These are phyloP conservation scores for Quillaja saponaria DNA, from an alignment of 306 rosid genomes.

Conservation along the genomic window DNA sequence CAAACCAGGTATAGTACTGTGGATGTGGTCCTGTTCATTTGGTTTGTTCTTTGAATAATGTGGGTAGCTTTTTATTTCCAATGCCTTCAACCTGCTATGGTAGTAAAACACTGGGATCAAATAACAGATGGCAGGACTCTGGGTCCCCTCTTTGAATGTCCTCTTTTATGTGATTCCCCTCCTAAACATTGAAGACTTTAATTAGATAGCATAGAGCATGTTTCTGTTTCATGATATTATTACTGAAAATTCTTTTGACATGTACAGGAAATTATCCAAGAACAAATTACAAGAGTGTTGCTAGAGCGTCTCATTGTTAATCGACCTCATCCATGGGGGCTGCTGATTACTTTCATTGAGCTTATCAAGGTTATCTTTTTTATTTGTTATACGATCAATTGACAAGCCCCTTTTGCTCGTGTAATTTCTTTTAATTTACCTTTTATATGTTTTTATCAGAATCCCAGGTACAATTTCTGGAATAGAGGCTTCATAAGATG, in stretches of 20 bases:
- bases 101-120: too few species aligned
- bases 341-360: slow-evolving; percentile 93
- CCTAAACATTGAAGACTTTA: background rate
- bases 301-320: slow-evolving; percentile 91
- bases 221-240: background rate
- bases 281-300: slow-evolving; percentile 95
- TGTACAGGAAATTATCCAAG: slow-evolving; percentile 92
- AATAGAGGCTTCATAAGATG: slow-evolving; percentile 87
- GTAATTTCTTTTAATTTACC: background rate
- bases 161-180: background rate
- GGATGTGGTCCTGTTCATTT: too few species aligned
- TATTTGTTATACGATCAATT: background rate
- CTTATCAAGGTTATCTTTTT: slow-evolving; percentile 66
- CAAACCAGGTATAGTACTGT: slow-evolving; percentile 68
- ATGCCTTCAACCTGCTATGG: too few species aligned
- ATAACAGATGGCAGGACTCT: too few species aligned
- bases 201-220: background rate
- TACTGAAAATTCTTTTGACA: slow-evolving; percentile 12
- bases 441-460: slow-evolving; percentile 46
- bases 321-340: slow-evolving; percentile 99
- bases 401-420: background rate
- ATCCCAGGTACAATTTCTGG: slow-evolving; percentile 93
- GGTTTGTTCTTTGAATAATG: background rate
- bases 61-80: background rate
- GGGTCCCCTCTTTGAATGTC: background rate